Evolutionary conservation across 768 basidiomycete species (phyloP).

Genomic region (Russula sp.): DNA sequence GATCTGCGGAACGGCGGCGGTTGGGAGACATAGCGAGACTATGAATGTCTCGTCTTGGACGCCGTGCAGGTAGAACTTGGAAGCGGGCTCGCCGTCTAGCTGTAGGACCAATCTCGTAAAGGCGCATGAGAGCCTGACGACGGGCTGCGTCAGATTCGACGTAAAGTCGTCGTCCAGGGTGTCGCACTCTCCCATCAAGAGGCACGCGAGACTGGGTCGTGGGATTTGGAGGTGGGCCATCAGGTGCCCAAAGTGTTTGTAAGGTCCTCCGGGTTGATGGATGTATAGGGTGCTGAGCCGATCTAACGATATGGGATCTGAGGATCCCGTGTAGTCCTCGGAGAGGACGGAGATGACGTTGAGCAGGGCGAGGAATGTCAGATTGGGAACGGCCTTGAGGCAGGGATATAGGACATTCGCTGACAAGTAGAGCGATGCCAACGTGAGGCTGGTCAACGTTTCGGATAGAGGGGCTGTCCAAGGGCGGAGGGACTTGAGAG

Average conservation of each 20-base stretch:
- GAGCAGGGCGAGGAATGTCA: constrained; percentile 3
- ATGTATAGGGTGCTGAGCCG: constrained; percentile 1
- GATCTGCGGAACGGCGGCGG: neutral
- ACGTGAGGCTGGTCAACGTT: constrained; percentile 3
- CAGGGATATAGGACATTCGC: constrained; percentile 9
- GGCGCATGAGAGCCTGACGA: neutral
- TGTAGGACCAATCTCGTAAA: constrained; percentile 2
- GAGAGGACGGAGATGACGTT: constrained; percentile 4
- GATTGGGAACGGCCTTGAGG: constrained; percentile 7
- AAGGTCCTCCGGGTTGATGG: constrained; percentile 4
- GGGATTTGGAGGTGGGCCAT: constrained; percentile 6
- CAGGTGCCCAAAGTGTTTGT: constrained; percentile 9
- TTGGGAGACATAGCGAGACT: constrained; percentile 5
- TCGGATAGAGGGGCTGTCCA: neutral
- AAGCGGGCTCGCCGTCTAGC: constrained; percentile 8
- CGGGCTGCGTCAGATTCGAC: neutral
- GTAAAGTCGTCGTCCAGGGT: constrained; percentile 6
- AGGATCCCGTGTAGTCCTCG: neutral
- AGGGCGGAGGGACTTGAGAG: constrained; percentile 4
- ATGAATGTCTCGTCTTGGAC: constrained; percentile 1
- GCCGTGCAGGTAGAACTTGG: constrained; percentile 13
- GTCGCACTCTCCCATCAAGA: constrained; percentile 11
- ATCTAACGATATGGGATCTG: constrained; percentile 4
- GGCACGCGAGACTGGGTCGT: constrained; percentile 1
- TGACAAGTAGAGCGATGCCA: constrained; percentile 4